These are phyloP conservation scores for Fusarium sp. DNA, from an alignment of 2,329 filamentous ascomycete species.

Conservation along the genomic window DNA sequence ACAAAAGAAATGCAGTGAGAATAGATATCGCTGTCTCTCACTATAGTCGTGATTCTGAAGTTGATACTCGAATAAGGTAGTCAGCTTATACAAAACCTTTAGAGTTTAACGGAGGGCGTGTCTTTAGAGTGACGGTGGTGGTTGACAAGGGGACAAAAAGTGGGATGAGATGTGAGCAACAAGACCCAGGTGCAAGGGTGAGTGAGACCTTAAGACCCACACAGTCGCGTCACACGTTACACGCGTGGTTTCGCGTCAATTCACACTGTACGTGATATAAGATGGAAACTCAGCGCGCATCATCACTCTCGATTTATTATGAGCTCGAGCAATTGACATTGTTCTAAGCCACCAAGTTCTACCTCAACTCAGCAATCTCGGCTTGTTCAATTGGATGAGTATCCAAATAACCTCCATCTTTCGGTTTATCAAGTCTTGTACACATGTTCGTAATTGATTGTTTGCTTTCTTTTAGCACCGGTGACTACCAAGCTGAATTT, in stretches of 20 bases:
- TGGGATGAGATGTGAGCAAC: constrained; percentile 18
- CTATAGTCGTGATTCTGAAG: not conserved
- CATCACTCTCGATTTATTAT: not conserved
- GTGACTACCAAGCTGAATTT: not conserved
- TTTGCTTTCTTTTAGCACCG: too few relatives aligned
- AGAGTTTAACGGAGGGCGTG: constrained; percentile 9
- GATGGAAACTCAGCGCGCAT: not conserved
- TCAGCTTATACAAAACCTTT: constrained; percentile 19
- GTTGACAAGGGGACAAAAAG: constrained; percentile 19
- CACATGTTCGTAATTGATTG: not conserved
- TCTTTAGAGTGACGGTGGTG: constrained; percentile 1
- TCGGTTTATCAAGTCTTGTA: not conserved
- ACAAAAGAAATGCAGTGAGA: not conserved
- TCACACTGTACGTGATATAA: constrained; percentile 13
- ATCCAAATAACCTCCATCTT: not conserved
- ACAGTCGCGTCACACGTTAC: not conserved
- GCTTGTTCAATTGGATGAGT: not conserved
- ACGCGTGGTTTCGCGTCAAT: not conserved
- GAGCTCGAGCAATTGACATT: not conserved
- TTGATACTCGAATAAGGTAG: not conserved
- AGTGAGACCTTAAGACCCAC: not conserved
- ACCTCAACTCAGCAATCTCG: not conserved
- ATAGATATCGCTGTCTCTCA: not conserved
- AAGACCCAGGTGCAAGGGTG: not conserved
- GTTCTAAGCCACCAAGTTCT: not conserved